phyloP scores from a whole-genome alignment of 2,329 filamentous ascomycete genomes.

The Dactylonectria macrodidyma region DNA sequence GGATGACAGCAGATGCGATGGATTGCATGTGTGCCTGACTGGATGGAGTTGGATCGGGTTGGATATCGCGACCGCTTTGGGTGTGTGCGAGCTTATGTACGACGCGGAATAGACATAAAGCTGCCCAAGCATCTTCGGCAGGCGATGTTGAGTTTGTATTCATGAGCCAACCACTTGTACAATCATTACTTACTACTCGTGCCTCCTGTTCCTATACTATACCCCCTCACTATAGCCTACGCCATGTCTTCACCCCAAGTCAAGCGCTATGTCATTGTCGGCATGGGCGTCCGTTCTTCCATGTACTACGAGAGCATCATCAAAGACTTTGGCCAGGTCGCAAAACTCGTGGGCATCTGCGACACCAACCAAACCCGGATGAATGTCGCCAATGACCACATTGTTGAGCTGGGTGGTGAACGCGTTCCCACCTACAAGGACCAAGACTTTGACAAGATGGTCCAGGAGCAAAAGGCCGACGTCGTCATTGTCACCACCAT shows the following conservation, averaged over 20 bases:
- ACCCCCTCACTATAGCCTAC: neutral
- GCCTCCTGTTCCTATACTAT: no score
- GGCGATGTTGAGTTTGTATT: no score
- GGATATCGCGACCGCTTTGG: no score
- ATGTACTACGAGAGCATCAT: constrained; percentile 74
- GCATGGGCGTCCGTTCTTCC: constrained; percentile 70
- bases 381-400: constrained; percentile 66
- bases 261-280: constrained; percentile 69
- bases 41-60: no score
- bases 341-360: constrained; percentile 69
- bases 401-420: constrained; percentile 62
- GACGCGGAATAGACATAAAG: no score
- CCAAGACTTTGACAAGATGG: constrained; percentile 70
- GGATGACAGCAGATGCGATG: no score
- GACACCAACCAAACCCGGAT: constrained; percentile 74
- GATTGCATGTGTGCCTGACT: no score
- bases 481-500: constrained; percentile 75
- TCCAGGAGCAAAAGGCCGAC: constrained; percentile 69
- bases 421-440: constrained; percentile 69
- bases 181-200: no score
- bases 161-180: no score
- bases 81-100: no score
- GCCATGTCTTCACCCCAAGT: constrained; percentile 19
- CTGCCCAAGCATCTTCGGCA: no score
- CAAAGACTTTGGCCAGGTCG: constrained; percentile 62